Evolutionary conservation across 495 filamentous ascomycete species (phyloP), one percentile per base, ranked within the genome.

Genomic region (Daldinia decipiens): DNA sequence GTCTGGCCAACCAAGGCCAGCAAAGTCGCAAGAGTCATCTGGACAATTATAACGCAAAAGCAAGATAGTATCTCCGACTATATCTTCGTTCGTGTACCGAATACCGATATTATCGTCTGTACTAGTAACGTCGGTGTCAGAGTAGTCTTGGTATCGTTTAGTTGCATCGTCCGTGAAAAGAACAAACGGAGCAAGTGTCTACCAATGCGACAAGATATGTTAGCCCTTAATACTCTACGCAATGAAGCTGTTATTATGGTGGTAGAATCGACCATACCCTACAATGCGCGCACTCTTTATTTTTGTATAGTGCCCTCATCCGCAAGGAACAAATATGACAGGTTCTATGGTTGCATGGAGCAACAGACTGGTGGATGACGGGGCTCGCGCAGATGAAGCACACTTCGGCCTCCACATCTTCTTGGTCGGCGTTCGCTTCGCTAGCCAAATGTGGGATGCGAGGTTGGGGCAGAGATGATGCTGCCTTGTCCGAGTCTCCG

Each of bases 361-460:
- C 88, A 52, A 98, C 86, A 3, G 93, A 90, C 59, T 89, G 89
- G 82, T 97, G 93, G 53, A 88, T 87, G 56, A 98, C 90, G 1
- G 87, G 87, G 43, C 92, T 95, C 26, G 96, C 94, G 78, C 95
- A 99, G 67, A 99, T 98, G 80, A 98, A 98, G 84, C 95, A 99
- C 61, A 97, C 85, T 56, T 97, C 92, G 8, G 85, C 87, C 67
- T 95, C 92, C 26, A 84, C 83, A 40, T 88, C 88, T 62, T 89
- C 77, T 11, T 63, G 74, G 24, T 54, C 77, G 26, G 27, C 61
- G 17, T 59, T 62, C 36, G 59, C 64, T n/a, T 73, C 63, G 43
- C 34, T 47, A 6, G 53, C 43, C 17, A 43, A 55, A 50, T 13
- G 47, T 27, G 51, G 38, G 13, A 65, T 52, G 34, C 47, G 70